Evolutionary conservation across 2,329 filamentous ascomycete genomes (phyloP).

Genomic region (Hypoxylon sp.): DNA sequence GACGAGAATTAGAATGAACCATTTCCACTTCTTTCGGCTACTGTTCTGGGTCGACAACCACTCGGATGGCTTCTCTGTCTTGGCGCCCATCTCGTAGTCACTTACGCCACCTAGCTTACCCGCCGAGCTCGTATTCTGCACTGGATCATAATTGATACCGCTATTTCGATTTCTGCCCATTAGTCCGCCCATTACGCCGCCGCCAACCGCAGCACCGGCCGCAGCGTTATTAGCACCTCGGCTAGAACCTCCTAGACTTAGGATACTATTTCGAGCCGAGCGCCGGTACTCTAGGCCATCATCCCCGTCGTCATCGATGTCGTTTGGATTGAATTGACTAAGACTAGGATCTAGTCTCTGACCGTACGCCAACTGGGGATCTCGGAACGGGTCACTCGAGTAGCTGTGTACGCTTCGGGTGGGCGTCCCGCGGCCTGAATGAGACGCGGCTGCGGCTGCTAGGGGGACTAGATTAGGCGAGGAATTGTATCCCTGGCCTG

Average conservation of each 20-base stretch:
- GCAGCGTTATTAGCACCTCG: constrained; percentile 61
- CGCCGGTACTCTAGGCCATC: constrained; percentile 77
- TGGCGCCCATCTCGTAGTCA: constrained; percentile 55
- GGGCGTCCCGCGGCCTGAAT: constrained; percentile 58
- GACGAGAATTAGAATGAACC: constrained; percentile 76
- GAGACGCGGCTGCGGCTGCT: constrained; percentile 53
- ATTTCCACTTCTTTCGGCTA: constrained; percentile 76
- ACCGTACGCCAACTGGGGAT: constrained; percentile 63
- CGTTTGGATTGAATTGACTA: constrained; percentile 79
- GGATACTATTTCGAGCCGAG: constrained; percentile 70
- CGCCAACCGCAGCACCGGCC: constrained; percentile 62
- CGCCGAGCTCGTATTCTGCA: constrained; percentile 56
- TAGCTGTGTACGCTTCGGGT: constrained; percentile 68
- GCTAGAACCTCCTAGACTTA: constrained; percentile 68
- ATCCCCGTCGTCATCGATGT: constrained; percentile 89
- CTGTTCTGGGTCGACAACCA: constrained; percentile 73
- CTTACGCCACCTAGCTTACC: constrained; percentile 55
- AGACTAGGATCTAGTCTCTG: constrained; percentile 64
- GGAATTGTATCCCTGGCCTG: constrained; percentile 57
- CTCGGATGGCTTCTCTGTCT: constrained; percentile 72
- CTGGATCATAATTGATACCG: constrained; percentile 70
- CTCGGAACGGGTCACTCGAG: constrained; percentile 77
- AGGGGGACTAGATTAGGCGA: constrained; percentile 61
- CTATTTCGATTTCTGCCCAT: constrained; percentile 56
- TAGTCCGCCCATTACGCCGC: constrained; percentile 59